Base-by-base conservation (phyloP, 2,329 filamentous ascomycete species). In the Monilinia vaccinii-corymbosi region DNA sequence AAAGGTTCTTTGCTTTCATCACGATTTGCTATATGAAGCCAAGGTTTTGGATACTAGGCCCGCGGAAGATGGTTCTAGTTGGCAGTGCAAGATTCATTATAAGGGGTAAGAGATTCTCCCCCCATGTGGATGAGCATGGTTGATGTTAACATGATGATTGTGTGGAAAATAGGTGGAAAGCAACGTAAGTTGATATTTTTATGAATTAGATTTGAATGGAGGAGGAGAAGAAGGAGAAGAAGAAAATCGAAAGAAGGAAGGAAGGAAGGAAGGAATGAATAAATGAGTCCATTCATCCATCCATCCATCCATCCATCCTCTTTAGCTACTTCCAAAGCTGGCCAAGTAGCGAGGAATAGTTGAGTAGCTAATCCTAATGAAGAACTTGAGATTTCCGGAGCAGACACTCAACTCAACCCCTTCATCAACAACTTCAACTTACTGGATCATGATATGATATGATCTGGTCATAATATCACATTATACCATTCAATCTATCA, bases 11-110 rank as follows among this genome's bases (percentile, higher is more conserved):
- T 99, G 94, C 78, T 97, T 97, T 72, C 94, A 99, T 73, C 90
- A 93, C 76, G 92, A 97, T 71, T 86, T 97, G 76, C 84, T 99
- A 56, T 99, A 99, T 72, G 94, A 99, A 75, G 94, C 94, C 66
- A 97, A 97, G 76, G 87, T 99, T 56, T 83, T 96, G 65, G 92
- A 97, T 65, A 80, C 89, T 36, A 84, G 81, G 68, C 76, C 78
- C 73, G 79, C 81, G 70, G 83, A 86, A 48, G 86, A 87, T 70
- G 77, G 86, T 63, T 84, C 87, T 38, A 32, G 51, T n/a, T 91
- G 85, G 71, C 85, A 91, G 73, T 99, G 96, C 77, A 89, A 89
- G 71, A 89, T 99, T 59, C 94, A 99, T 76, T 99, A 99, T 79
- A 97, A 97, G 76, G 94, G 59, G 58, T 60, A 51, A 50, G 59